Percentiles rank a stretch among this genome's conserved stretches.
phyloP scores from a whole-genome alignment of 495 filamentous ascomycete species.

The Lasiosphaeria ovina region DNA sequence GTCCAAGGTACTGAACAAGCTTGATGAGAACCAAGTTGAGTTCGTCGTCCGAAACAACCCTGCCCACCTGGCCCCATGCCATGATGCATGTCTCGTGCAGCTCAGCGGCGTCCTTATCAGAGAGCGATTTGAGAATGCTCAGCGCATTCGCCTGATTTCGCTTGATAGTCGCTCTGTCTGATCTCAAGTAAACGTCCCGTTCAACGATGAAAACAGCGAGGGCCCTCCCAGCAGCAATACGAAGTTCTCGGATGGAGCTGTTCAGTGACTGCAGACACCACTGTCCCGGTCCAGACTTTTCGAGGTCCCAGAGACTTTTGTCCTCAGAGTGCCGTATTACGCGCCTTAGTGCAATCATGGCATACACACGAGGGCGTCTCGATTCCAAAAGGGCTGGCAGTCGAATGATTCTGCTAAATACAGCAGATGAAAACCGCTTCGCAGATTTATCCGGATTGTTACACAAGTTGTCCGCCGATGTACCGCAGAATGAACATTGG shows the following conservation, averaged over 20 bases:
- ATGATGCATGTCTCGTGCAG: conserved; percentile 81
- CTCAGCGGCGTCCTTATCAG: conserved; percentile 59
- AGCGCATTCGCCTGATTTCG: conserved; percentile 68
- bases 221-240: conserved; percentile 66
- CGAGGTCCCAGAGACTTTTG: conserved; percentile 60
- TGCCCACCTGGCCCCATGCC: conserved; percentile 78
- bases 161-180: conserved; percentile 33
- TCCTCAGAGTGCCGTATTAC: conserved; percentile 61
- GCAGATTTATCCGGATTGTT: conserved; percentile 1
- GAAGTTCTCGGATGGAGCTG: conserved; percentile 81
- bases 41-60: conserved; percentile 62
- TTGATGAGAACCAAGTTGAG: conserved; percentile 80
- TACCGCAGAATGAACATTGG: conserved; percentile 25
- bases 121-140: conserved; percentile 65
- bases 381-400: conserved; percentile 57
- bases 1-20: conserved; percentile 81
- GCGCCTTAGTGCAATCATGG: conserved; percentile 69
- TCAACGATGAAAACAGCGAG: conserved; percentile 60
- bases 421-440: conserved; percentile 38
- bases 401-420: conserved; percentile 57
- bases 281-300: conserved; percentile 63
- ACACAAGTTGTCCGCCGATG: background rate
- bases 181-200: conserved; percentile 40
- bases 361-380: conserved; percentile 61
- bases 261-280: conserved; percentile 77